Evolutionary conservation across 106 monocot genomes (phyloP), one percentile per base, ranked within the genome.

Genomic region (Apostasia shenzhenica): DNA sequence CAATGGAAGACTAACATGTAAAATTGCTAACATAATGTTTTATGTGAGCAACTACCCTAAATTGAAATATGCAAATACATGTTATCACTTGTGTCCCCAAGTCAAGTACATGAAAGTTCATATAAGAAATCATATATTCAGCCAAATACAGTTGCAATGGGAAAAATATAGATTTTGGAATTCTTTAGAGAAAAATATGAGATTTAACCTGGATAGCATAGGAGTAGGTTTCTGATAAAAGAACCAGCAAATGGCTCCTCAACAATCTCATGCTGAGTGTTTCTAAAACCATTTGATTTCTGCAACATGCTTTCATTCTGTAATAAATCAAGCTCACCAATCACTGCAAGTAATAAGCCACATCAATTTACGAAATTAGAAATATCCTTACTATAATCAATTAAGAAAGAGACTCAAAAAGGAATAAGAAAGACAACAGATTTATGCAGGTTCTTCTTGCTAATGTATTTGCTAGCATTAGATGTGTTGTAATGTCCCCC

Each of bases 171-270:
- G 26, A 26, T 26, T 26, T 26, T 26, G 26, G 26, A 26, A 26
- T 26, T 26, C 26, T 26, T 26, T 26, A 26, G 26, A 26, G 26
- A 41, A 12, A 42, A 12, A 65, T 13, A 14, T 38, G 13, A 66
- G 46, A 58, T 12, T 12, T 13, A 77, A 92, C 91, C 85, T 78
- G 87, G 84, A 82, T 80, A 67, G 54, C 59, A 80, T 38, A 84
- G 78, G 69, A 92, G 73, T 46, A 80, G 68, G 68, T 88, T 88
- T 76, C 80, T 88, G 53, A 85, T 71, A 49, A 60, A 40, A 77
- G 91, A 72, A 73, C 67, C 61, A 55, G 71, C 61, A 73, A 56
- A 47, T 54, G 82, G 82, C 69, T 89, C 89, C 69, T 77, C 69
- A 54, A 75, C 49, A 71, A 56, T 45, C 55, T 78, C 66, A 64